Base-by-base conservation (phyloP, 805 yeast species). In the Suhomyces vadensis region DNA sequence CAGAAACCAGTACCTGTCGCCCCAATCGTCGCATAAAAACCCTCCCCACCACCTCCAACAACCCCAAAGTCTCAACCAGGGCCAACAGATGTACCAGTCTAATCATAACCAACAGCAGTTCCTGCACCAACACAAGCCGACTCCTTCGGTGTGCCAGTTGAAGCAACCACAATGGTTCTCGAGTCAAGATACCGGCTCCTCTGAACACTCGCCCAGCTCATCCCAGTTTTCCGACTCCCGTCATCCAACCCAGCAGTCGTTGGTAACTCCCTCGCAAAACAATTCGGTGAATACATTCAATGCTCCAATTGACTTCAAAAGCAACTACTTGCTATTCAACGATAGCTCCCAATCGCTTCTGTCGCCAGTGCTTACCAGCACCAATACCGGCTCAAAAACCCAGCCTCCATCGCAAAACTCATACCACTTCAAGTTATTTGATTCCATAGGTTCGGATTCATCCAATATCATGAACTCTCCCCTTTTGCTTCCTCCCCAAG, bases 311-410 rank as follows among this genome's bases (percentile, higher is more conserved):
- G 63, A 58, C 26, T 50, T 54, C 33, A 50, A 52, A 21, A 41
- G 44, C 23, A 48, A 50, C 35, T 53, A 51, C 33, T 37, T 53
- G 43, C 16, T 49, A 44, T 48, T 51, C 41, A 57, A 51, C 44
- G 49, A 43, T 22, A 54, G 61, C 36, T 42, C 50, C 7, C 47
- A 56, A 16, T 54, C 64, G 6, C 47, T 56, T 49, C 22, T 44
- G 16, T 48, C 54, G 17, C 50, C 51, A 26, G 44, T 31, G 11
- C 43, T 35, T 42, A 21, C 43, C 17, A 35, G 33, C 14, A 29
- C 42, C 3, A 33, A 33, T 19, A 19, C 16, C 13, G 23, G 31
- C 22, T 7, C 29, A 22, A 29, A 29, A 9, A 29, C 14, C n/a
- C 44, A 22, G 44, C 26, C 35, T 23, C 50, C 41, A 26, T 19